Evolutionary conservation across 805 yeast genomes (phyloP).

Genomic region (Soucietia sequanensis): DNA sequence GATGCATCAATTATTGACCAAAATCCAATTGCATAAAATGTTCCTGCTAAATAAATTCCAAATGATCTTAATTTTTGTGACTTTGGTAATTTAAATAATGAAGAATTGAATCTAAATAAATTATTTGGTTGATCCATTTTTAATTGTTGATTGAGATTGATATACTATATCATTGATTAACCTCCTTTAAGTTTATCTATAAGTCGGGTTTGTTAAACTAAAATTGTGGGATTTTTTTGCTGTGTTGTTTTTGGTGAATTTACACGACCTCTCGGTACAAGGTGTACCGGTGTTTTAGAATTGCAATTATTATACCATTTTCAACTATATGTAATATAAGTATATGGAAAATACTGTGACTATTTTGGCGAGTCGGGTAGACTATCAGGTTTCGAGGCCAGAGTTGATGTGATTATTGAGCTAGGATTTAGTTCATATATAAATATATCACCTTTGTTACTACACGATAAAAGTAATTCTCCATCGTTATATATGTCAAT

Average conservation of each 20-base stretch:
- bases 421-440: conserved; percentile 18
- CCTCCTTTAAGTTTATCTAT: too few relatives aligned
- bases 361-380: neutral
- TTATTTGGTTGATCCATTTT: conserved; percentile 49
- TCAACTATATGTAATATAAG: too few relatives aligned
- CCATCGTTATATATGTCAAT: conserved; percentile 42
- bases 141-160: too few relatives aligned
- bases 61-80: conserved; percentile 66
- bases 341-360: too few relatives aligned
- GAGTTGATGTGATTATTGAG: neutral
- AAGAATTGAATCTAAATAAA: conserved; percentile 60
- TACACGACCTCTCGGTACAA: too few relatives aligned
- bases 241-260: too few relatives aligned
- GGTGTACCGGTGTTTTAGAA: too few relatives aligned
- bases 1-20: conserved; percentile 91
- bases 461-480: conserved; percentile 27
- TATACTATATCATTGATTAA: too few relatives aligned
- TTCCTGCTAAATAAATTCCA: conserved; percentile 79
- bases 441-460: conserved; percentile 19
- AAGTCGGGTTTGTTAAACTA: too few relatives aligned
- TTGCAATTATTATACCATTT: too few relatives aligned
- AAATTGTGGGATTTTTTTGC: too few relatives aligned
- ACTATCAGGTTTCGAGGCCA: neutral
- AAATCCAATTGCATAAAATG: conserved; percentile 78
- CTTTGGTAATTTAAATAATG: conserved; percentile 59